phyloP scores from a whole-genome alignment of 208 protist species.

The Balamuthia mandrillaris region DNA sequence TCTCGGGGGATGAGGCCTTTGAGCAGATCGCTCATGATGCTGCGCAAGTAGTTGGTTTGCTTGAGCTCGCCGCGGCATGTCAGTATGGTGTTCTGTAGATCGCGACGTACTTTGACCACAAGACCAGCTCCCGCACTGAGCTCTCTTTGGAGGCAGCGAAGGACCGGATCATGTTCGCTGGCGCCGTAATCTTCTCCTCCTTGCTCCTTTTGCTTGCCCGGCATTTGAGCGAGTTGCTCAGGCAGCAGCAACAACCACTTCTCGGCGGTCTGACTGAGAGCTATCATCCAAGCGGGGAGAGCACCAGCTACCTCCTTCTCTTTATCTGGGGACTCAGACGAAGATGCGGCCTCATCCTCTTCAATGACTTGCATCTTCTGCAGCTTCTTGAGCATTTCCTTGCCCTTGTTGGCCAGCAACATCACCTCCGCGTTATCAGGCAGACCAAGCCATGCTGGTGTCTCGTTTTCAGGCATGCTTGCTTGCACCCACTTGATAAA shows the following conservation, averaged over 20 bases:
- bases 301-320: neutral
- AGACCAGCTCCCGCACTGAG: constrained; percentile 68
- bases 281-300: constrained; percentile 33
- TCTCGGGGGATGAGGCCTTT: constrained; percentile 76
- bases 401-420: constrained; percentile 32
- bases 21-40: constrained; percentile 78
- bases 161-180: constrained; percentile 75
- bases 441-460: constrained; percentile 89
- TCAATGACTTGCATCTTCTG: constrained; percentile 22
- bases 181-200: neutral
- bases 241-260: constrained; percentile 61
- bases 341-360: constrained; percentile 42
- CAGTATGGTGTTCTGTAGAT: constrained; percentile 74
- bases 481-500: constrained; percentile 82
- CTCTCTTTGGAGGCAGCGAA: constrained; percentile 86
- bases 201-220: too few relatives aligned
- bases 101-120: constrained; percentile 71
- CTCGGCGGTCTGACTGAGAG: neutral
- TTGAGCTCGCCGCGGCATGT: constrained; percentile 76
- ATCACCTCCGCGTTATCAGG: constrained; percentile 84
- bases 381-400: constrained; percentile 12
- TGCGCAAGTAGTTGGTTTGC: constrained; percentile 81
- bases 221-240: constrained; percentile 26
- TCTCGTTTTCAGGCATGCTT: constrained; percentile 42
- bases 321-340: neutral